Percentiles rank a stretch among this genome's conserved stretches.
phyloP scores from a whole-genome alignment of 2,329 filamentous ascomycete species.

The Ramularia endophylla region DNA sequence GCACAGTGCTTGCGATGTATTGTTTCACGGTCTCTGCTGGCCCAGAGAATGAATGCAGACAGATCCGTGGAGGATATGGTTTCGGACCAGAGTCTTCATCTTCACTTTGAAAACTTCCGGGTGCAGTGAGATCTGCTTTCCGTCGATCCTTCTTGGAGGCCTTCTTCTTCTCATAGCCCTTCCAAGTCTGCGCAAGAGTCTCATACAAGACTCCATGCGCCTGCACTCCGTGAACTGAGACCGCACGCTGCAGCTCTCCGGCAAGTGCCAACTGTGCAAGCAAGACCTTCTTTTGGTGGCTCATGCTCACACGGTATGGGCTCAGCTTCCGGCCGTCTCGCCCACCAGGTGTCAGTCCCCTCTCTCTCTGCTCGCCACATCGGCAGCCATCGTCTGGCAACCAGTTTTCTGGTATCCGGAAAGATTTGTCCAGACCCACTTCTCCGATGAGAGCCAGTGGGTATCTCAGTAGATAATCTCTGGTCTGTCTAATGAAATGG shows the following conservation, averaged over 20 bases:
- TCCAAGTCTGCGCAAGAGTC: slow-evolving; percentile 60
- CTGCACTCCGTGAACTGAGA: slow-evolving; percentile 69
- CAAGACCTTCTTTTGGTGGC: slow-evolving; percentile 64
- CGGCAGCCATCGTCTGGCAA: slow-evolving; percentile 29
- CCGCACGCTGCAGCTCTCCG: slow-evolving; percentile 58
- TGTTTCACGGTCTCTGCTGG: slow-evolving; percentile 67
- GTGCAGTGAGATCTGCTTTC: slow-evolving; percentile 11
- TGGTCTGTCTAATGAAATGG: slow-evolving; percentile 52
- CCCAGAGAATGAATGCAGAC: slow-evolving; percentile 89
- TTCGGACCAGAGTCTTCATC: slow-evolving; percentile 32
- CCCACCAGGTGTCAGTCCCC: slow-evolving; percentile 58
- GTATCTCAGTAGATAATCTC: slow-evolving; percentile 49
- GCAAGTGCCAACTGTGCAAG: slow-evolving; percentile 65
- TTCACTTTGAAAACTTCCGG: slow-evolving; percentile 12
- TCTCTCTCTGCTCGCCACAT: slow-evolving; percentile 37
- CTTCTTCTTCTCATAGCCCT: slow-evolving; percentile 60
- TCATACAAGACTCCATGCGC: slow-evolving; percentile 67
- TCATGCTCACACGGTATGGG: slow-evolving; percentile 59
- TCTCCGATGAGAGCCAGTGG: slow-evolving; percentile 68
- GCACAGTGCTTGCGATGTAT: slow-evolving; percentile 68
- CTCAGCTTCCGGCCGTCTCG: slow-evolving; percentile 64
- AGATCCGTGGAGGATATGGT: slow-evolving; percentile 80
- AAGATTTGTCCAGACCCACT: slow-evolving; percentile 70
- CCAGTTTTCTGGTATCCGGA: slow-evolving; percentile 63
- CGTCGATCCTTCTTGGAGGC: slow-evolving; percentile 53